Conservation (phyloP, 2,329 filamentous ascomycete species). For the Xylariaceae sp. region DNA sequence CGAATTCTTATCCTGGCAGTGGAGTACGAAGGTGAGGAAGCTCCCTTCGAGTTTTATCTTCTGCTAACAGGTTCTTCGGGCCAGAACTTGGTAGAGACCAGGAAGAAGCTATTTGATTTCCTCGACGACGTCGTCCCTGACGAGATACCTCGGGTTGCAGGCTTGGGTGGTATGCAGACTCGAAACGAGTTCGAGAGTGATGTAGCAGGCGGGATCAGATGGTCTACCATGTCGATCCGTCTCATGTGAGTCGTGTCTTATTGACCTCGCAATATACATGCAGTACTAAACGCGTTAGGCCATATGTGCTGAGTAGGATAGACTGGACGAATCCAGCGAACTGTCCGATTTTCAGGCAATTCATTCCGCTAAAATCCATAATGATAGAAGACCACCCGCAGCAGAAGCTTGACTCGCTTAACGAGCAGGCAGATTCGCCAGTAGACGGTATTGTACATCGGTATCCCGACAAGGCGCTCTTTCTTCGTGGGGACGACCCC, state of each 20-base stretch:
- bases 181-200: slow-evolving; percentile 61
- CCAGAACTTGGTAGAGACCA: slow-evolving; percentile 56
- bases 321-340: slow-evolving; percentile 64
- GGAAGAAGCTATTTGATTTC: slow-evolving; percentile 54
- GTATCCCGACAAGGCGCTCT: slow-evolving; percentile 68
- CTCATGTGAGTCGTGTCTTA: slow-evolving; percentile 52
- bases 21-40: slow-evolving; percentile 30
- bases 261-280: neutral
- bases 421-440: slow-evolving; percentile 61
- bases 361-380: slow-evolving; percentile 60
- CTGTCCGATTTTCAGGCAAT: slow-evolving; percentile 66
- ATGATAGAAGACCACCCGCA: slow-evolving; percentile 61
- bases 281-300: slow-evolving; percentile 43
- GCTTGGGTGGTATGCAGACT: slow-evolving; percentile 46
- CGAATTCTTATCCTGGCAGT: slow-evolving; percentile 35
- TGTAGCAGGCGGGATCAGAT: slow-evolving; percentile 56
- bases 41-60: neutral
- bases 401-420: slow-evolving; percentile 62
- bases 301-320: slow-evolving; percentile 63
- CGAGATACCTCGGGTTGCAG: slow-evolving; percentile 48
- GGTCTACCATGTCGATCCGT: slow-evolving; percentile 64
- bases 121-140: slow-evolving; percentile 57
- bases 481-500: slow-evolving; percentile 56
- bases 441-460: slow-evolving; percentile 65
- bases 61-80: slow-evolving; percentile 33